Percentiles rank a stretch among this genome's conserved stretches.
Conservation (phyloP, 129 eudicot genomes). For the Arctium lappa region DNA sequence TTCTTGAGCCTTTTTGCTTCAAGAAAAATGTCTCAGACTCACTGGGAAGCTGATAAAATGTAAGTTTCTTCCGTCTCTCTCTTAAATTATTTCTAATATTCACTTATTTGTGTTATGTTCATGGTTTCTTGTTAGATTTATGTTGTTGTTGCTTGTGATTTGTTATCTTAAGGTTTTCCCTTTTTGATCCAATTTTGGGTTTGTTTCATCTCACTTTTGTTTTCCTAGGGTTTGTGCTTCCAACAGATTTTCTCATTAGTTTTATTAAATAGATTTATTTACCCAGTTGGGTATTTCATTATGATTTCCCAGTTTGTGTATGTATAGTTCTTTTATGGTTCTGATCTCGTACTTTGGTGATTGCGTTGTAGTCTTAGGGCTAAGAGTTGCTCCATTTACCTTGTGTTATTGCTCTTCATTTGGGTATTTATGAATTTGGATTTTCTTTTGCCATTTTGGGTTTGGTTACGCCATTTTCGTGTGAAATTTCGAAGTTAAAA, state of each 20-base stretch:
- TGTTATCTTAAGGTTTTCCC: neutral
- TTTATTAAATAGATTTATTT: neutral
- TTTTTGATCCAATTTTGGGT: conserved; percentile 8
- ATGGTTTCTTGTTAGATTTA: neutral
- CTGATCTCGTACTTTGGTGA: neutral
- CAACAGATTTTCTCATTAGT: neutral
- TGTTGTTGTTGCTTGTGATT: conserved; percentile 10
- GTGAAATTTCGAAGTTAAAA: no score
- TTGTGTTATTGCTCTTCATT: neutral
- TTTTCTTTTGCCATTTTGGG: conserved; percentile 1
- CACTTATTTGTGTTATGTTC: no score
- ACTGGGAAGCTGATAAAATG: no score
- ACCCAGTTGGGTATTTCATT: no score
- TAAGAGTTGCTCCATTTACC: neutral
- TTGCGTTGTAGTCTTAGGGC: no score
- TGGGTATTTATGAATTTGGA: neutral
- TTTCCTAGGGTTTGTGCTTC: conserved; percentile 39
- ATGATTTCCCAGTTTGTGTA: neutral
- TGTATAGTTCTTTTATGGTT: neutral
- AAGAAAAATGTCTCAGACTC: no score
- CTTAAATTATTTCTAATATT: no score
- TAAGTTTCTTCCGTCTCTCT: no score
- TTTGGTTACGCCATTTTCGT: neutral
- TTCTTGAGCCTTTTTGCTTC: no score
- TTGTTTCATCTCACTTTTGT: neutral